Evolutionary conservation across 306 rosid species (phyloP), one percentile per base, ranked within the genome.

Genomic region (Citrullus amarus): DNA sequence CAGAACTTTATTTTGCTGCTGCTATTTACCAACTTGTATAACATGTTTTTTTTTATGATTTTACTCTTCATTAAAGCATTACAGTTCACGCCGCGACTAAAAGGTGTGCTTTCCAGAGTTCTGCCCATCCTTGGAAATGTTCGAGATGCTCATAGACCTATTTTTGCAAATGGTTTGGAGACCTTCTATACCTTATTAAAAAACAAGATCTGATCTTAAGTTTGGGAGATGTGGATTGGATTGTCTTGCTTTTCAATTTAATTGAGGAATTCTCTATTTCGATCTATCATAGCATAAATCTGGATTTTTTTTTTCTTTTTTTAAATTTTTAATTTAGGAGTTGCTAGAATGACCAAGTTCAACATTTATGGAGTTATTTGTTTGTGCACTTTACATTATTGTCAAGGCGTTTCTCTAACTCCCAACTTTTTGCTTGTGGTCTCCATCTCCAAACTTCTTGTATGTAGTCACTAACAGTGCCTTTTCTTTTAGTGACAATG

Each of bases 61-160:
- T 79, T 46, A 66, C 62, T 80, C 78, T 87, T 53, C 83, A 79
- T 70, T 89, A 80, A 88, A 94, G 98, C 96, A 65, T 77, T 87
- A 83, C 96, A 89, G 89, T 94, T 94, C 85, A 89, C 96, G 60
- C 98, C 95, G 14, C 93, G 91, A 73, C 82, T 94, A 85, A 94
- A 92, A 91, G 90, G 86, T 82, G 97, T 94, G 71, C 97, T 94
- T 78, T 94, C 98, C 39, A 91, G 97, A 78, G 92, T 94, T 84
- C 83, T 94, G 83, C 98, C 98, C 69, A 87, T 94, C 82, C 93
- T 92, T 76, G 98, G 98, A 85, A 94, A 84, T 90, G 98, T 92
- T 68, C 90, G 98, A 50, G 98, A 94, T 60, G 82, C 79, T 76
- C 88, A 94, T 72, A 84, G 97, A 73, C 93, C 97, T 43, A 88